Evolutionary conservation across 2,329 filamentous ascomycete species (phyloP).

Genomic region (Fusarium nelsonii): DNA sequence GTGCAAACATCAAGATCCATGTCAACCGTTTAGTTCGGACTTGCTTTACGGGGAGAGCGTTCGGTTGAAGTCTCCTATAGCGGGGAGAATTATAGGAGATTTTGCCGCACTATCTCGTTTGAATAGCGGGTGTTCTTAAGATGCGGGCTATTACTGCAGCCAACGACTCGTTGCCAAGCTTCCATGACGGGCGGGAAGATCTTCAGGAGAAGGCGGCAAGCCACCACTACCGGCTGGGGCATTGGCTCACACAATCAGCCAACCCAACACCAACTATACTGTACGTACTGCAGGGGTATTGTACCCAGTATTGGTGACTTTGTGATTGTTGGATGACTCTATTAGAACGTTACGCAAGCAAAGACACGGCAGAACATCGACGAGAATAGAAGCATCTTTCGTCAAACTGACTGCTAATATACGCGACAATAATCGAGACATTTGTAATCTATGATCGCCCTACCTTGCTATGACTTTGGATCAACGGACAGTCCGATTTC

Average conservation of each 20-base stretch:
- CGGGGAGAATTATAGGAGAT: constrained; percentile 23
- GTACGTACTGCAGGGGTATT: constrained; percentile 22
- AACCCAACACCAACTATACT: constrained; percentile 16
- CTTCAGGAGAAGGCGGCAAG: constrained; percentile 45
- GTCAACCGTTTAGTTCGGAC: neutral
- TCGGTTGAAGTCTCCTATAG: constrained; percentile 36
- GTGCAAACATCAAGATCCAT: neutral
- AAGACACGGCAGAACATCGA: neutral
- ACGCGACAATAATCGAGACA: neutral
- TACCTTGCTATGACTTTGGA: neutral
- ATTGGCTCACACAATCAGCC: constrained; percentile 25
- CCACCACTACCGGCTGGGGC: constrained; percentile 40
- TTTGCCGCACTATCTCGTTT: constrained; percentile 4
- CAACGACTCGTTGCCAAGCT: constrained; percentile 37
- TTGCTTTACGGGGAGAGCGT: neutral
- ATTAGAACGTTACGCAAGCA: constrained; percentile 16
- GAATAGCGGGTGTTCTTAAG: constrained; percentile 29
- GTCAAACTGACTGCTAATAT: neutral
- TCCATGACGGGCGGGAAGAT: constrained; percentile 34
- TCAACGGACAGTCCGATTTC: neutral
- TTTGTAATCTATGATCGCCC: constrained; percentile 11
- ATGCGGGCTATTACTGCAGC: constrained; percentile 20
- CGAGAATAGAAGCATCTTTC: constrained; percentile 10
- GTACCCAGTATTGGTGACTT: neutral
- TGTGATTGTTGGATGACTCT: neutral